Evolutionary conservation across 1,284 basidiomycete genomes (phyloP).

Genomic region (Sporisorium iseilematis-ciliati): DNA sequence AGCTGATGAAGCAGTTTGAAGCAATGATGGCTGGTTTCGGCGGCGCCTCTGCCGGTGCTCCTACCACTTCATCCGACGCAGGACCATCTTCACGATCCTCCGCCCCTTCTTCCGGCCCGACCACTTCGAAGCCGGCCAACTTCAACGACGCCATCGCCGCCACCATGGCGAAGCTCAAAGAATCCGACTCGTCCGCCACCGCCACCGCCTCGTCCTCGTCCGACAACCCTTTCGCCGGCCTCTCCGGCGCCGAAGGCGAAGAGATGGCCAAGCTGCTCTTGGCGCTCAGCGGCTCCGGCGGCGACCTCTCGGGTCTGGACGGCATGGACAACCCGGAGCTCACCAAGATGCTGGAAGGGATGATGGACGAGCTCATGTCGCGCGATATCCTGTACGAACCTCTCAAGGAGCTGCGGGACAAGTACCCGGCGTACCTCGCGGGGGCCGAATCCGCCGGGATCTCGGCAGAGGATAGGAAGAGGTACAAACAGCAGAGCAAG

Average conservation of each 20-base stretch:
- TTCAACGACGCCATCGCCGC: slow-evolving; percentile 84
- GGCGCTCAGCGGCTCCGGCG: slow-evolving; percentile 66
- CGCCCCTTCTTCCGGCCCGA: neutral
- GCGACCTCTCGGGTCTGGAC: slow-evolving; percentile 65
- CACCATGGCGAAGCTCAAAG: slow-evolving; percentile 83
- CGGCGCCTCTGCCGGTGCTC: slow-evolving; percentile 19
- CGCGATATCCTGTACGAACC: slow-evolving; percentile 94
- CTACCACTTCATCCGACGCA: slow-evolving; percentile 6
- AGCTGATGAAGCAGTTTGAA: slow-evolving; percentile 68
- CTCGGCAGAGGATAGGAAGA: slow-evolving; percentile 76
- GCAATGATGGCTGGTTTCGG: slow-evolving; percentile 65
- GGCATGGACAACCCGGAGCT: slow-evolving; percentile 70
- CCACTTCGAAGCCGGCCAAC: slow-evolving; percentile 68
- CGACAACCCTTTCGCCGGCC: slow-evolving; percentile 71
- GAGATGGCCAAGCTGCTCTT: slow-evolving; percentile 68
- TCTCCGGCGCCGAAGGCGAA: slow-evolving; percentile 70
- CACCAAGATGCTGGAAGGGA: slow-evolving; percentile 82
- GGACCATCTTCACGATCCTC: slow-evolving; percentile 11
- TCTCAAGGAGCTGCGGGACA: slow-evolving; percentile 85
- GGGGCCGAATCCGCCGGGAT: slow-evolving; percentile 71
- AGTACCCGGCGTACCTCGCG: slow-evolving; percentile 86
- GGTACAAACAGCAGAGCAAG: slow-evolving; percentile 79
- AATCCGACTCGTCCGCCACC: slow-evolving; percentile 75
- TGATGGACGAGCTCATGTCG: slow-evolving; percentile 94
- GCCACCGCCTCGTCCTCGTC: slow-evolving; percentile 57